Evolutionary conservation across 768 basidiomycete genomes (phyloP).

Genomic region (Kwoniella pini): DNA sequence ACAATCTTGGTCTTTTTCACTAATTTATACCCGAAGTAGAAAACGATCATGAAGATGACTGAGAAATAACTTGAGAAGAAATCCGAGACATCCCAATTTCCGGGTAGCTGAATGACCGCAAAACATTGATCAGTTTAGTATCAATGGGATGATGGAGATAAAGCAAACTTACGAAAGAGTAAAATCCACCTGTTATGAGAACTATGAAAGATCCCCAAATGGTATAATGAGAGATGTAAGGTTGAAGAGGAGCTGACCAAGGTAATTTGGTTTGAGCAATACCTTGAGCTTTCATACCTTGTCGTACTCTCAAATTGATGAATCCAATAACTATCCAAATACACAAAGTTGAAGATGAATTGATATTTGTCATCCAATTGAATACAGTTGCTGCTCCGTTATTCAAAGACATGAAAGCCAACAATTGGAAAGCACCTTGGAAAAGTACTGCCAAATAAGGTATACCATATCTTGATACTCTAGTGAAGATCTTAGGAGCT

Average conservation of each 20-base stretch:
- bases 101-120: conserved; percentile 8
- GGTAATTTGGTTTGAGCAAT: conserved; percentile 4
- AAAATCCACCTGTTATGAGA: conserved; percentile 44
- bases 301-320: conserved; percentile 6
- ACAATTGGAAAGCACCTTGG: conserved; percentile 16
- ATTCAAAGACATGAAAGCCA: conserved; percentile 29
- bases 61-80: conserved; percentile 29
- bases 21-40: conserved; percentile 51
- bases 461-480: conserved; percentile 44
- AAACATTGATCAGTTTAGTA: not conserved
- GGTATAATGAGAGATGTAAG: conserved; percentile 3
- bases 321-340: conserved; percentile 31
- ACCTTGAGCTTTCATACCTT: conserved; percentile 16
- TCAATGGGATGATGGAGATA: not conserved
- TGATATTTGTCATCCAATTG: conserved; percentile 36
- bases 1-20: conserved; percentile 40
- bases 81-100: conserved; percentile 27
- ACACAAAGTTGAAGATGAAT: conserved; percentile 25
- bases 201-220: conserved; percentile 25
- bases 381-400: conserved; percentile 27
- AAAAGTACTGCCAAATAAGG: conserved; percentile 48
- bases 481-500: conserved; percentile 44
- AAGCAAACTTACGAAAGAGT: conserved; percentile 39
- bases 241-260: conserved; percentile 1
- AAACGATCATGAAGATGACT: conserved; percentile 19